Conservation (phyloP, 2,329 filamentous ascomycete species). For the Aspergillus sclerotialis region DNA sequence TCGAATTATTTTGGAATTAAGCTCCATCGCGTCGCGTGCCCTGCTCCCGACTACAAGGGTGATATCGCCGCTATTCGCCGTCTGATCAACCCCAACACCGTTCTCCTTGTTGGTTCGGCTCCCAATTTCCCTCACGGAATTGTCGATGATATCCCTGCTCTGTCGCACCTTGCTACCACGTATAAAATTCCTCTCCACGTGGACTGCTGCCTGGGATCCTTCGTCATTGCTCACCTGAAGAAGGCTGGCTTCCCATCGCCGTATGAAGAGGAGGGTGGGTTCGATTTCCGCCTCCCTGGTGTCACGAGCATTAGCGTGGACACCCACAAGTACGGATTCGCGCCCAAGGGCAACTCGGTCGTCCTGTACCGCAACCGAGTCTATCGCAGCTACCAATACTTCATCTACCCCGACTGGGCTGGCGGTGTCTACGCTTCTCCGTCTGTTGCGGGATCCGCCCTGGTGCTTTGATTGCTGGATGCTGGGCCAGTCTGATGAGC, state of each 20-base stretch:
- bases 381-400: constrained; percentile 88
- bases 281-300: constrained; percentile 90
- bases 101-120: constrained; percentile 87
- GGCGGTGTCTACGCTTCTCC: constrained; percentile 95
- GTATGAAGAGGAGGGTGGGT: constrained; percentile 63
- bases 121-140: constrained; percentile 98
- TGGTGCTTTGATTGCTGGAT: constrained; percentile 88
- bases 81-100: constrained; percentile 87
- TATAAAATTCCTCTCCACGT: constrained; percentile 85
- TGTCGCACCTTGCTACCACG: constrained; percentile 74
- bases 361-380: constrained; percentile 77
- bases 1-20: constrained; percentile 96
- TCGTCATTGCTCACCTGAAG: constrained; percentile 85
- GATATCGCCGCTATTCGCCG: constrained; percentile 69
- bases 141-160: constrained; percentile 82
- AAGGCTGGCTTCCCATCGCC: constrained; percentile 71
- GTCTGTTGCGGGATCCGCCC: constrained; percentile 86
- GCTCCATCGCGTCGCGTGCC: constrained; percentile 78
- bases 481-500: constrained; percentile 87
- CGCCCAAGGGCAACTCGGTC: constrained; percentile 93
- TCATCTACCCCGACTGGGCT: constrained; percentile 88
- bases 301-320: constrained; percentile 95
- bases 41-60: constrained; percentile 78
- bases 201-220: constrained; percentile 94
- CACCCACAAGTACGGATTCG: constrained; percentile 98